Percentiles rank a stretch among this genome's conserved stretches.
These are phyloP conservation scores for Hylodesmum podocarpum DNA, from an alignment of 306 rosid species.

Conservation along the genomic window DNA sequence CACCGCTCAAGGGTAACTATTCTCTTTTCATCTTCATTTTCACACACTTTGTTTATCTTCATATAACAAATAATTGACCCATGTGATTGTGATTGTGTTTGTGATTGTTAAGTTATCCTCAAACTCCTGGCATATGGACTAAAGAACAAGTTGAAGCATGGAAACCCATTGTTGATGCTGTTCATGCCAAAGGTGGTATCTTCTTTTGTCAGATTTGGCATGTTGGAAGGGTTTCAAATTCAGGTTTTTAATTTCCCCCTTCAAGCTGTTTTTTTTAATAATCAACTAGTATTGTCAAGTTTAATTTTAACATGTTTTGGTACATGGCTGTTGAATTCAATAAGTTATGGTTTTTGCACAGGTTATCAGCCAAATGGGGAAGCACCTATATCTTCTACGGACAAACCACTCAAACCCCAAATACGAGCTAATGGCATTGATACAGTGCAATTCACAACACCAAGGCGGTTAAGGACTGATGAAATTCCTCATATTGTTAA, in stretches of 20 bases:
- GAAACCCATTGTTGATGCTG: slow-evolving; percentile 53
- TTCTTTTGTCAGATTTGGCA: slow-evolving; percentile 71
- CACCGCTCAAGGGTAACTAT: slow-evolving; percentile 46
- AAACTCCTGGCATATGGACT: slow-evolving; percentile 56
- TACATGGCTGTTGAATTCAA: too few relatives aligned
- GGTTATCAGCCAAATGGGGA: slow-evolving; percentile 47
- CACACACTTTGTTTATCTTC: too few relatives aligned
- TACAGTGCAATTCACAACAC: slow-evolving; percentile 43
- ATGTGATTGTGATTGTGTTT: too few relatives aligned
- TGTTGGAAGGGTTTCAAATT: slow-evolving; percentile 42
- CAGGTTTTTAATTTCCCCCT: too few relatives aligned
- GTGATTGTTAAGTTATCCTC: too few relatives aligned
- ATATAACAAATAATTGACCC: too few relatives aligned
- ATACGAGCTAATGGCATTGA: slow-evolving; percentile 29
- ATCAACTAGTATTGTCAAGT: too few relatives aligned
- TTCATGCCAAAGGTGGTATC: slow-evolving; percentile 55
- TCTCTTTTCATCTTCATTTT: too few relatives aligned
- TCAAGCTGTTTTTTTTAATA: too few relatives aligned
- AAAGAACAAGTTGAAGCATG: slow-evolving; percentile 58
- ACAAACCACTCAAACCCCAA: slow-evolving; percentile 49
- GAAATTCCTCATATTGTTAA: slow-evolving; percentile 55
- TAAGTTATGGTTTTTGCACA: slow-evolving; percentile 26
- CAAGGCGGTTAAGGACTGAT: slow-evolving; percentile 49
- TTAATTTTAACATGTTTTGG: too few relatives aligned
- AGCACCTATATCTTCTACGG: slow-evolving; percentile 63